Base-by-base conservation (phyloP, 1,139 yeast genomes). In the Entelexis paramagnoliae region DNA sequence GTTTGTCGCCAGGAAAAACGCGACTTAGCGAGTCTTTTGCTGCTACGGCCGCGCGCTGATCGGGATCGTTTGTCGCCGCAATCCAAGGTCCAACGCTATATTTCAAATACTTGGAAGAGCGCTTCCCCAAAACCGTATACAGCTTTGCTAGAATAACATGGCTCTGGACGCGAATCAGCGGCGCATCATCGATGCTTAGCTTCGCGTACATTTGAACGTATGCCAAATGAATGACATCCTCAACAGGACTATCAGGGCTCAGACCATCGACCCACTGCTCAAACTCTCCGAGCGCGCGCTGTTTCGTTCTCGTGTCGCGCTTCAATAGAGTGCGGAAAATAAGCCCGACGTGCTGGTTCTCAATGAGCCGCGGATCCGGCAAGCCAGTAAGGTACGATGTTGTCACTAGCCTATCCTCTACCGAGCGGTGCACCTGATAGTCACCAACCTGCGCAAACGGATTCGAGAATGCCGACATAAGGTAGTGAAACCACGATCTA, bases 161-260 rank as follows among this genome's bases (percentile, higher is more conserved):
- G 4, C 86, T 66, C 33, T 74, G 63, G 4, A 68, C 56, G 53
- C 96, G 72, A 1, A 86, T 86, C 17, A 69, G 67, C 59, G 83
- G 77, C 3, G 89, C 78, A 52, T 78, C 78, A 58, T 84, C 94
- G 13, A 82, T 73, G 4, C 91, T 75, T 40, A 88, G 68, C 62
- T 87, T 86, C 0, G 96, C 83, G 62, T 85, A 89, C 42, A 85
- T 60, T 64, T 86, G 95, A 33, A 84, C 72, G 95, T 95, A 88
- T 3, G 87, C 75, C 74, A 54, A 77, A 59, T 67, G 69, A 46
- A 82, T 81, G 55, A 78, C 76, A 26, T 67, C 66, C 47, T 70
- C 68, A 16, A 54, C 30, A 1, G 20, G 10, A 9, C 28, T 36
- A 1, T 43, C 45, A 1, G 38, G 2, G 8, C 14, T 13, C 17